Base-by-base conservation (phyloP, 352 stramenopile genomes). In the Globisporangium rhizosaccharum region DNA sequence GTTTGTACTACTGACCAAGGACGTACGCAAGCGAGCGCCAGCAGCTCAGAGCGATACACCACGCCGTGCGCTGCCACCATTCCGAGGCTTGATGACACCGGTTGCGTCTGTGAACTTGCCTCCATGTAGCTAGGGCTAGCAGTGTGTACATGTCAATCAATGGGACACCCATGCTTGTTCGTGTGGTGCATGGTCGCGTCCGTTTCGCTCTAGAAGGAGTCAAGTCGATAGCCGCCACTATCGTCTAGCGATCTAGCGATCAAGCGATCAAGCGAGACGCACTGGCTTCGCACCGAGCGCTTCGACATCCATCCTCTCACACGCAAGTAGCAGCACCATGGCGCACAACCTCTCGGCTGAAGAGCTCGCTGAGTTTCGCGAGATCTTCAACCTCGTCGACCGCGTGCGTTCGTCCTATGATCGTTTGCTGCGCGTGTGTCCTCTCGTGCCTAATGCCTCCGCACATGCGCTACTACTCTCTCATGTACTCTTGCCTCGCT, bases 331-430 rank as follows among this genome's bases (percentile, higher is more conserved):
- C 36, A n/a, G 39, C 30, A 11, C 7, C 26, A 92, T 92, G 82
- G 71, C 52, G 46, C 78, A 90, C 45, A 74, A 81, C 18, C 63
- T 96, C 51, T 82, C 72, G 12, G 20, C 69, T 0, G 85, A 96
- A 53, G 91, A 98, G 63, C 76, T 97, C 20, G 75, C 77, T 7
- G 91, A 98, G 73, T 97, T 97, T 58, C 82, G 89, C 45, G 92
- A 98, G 66, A 97, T 98, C 64, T 98, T 98, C 65, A 97, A 97
- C 66, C 85, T 98, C 20, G 90, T 97, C 25, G 92, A 98, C 63
- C 73, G 86, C 51, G 86, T 94, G 7, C 8, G 17, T n/a, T 51
- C 20, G 46, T 45, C 18, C n/a, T 50, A 25, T 59, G 17, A 49
- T 30, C 33, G 2, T 0, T 10, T 37, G 33, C 33, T 7, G 10